A percentile compares a stretch with the other conserved stretches of the same genome.
Conservation (phyloP, 345 rosid species). For the Turritis glabra region DNA sequence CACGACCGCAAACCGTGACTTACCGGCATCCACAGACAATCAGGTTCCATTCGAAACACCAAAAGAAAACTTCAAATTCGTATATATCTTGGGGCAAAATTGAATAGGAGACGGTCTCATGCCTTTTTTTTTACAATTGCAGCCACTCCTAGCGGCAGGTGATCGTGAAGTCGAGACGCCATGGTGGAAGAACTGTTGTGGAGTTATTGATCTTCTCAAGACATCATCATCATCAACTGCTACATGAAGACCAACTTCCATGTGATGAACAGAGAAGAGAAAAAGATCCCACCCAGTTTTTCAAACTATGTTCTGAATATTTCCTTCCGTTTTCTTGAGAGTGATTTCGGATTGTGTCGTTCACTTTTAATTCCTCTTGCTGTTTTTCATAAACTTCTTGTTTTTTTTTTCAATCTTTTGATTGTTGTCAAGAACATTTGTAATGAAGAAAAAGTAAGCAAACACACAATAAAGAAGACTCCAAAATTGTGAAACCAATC, state of each 20-base stretch:
- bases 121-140: not conserved
- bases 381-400: not conserved
- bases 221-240: slow-evolving; percentile 10
- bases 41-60: slow-evolving; percentile 24
- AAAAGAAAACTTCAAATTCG: not conserved
- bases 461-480: slow-evolving; percentile 19
- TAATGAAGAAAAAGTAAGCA: slow-evolving; percentile 7
- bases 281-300: not conserved
- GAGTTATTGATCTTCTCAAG: slow-evolving; percentile 37
- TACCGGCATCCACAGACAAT: slow-evolving; percentile 29
- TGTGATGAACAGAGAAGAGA: slow-evolving; percentile 8
- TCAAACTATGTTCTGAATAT: not conserved
- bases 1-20: slow-evolving; percentile 19
- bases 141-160: slow-evolving; percentile 32
- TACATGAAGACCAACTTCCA: slow-evolving; percentile 15
- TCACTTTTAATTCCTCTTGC: not conserved
- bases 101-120: not conserved
- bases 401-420: slow-evolving; percentile 21
- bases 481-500: slow-evolving; percentile 12
- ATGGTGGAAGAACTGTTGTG: slow-evolving; percentile 41
- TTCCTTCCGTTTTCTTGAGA: slow-evolving; percentile 1
- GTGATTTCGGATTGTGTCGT: slow-evolving; percentile 8
- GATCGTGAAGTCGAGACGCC: slow-evolving; percentile 27
- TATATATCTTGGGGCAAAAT: not conserved
- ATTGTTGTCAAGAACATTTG: slow-evolving; percentile 25